Evolutionary conservation across 305 asterid species (phyloP).

Genomic region (Solanum hybrid): DNA sequence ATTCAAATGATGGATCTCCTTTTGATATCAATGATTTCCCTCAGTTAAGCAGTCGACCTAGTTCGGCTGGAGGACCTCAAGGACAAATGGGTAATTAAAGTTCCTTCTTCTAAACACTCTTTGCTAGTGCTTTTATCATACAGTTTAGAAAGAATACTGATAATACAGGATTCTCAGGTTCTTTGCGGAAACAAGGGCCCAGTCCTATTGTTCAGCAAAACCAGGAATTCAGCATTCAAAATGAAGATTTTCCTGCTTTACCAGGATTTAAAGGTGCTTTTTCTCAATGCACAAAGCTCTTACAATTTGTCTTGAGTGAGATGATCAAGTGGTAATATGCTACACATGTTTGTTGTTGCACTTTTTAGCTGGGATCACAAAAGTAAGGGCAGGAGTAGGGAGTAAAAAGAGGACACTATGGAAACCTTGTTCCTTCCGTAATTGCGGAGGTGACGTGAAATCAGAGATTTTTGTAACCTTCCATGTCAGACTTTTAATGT

Average conservation of each 20-base stretch:
- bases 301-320: not conserved
- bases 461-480: not conserved
- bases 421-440: not conserved
- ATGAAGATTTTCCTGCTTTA: constrained; percentile 86
- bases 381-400: not conserved
- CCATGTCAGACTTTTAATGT: not conserved
- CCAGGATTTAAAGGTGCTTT: constrained; percentile 77
- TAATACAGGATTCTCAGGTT: constrained; percentile 36
- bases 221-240: constrained; percentile 86
- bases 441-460: not conserved
- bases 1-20: constrained; percentile 49
- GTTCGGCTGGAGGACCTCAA: constrained; percentile 72
- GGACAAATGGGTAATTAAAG: constrained; percentile 53
- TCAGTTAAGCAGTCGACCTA: constrained; percentile 67
- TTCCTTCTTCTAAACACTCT: not conserved
- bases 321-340: not conserved
- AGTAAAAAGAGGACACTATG: not conserved
- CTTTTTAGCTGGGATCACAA: not conserved
- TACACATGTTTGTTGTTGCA: not conserved
- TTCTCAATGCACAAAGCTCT: not conserved
- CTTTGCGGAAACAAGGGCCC: constrained; percentile 65
- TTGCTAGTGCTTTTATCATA: not conserved
- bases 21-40: constrained; percentile 82
- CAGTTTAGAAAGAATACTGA: constrained; percentile 1
- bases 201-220: constrained; percentile 66